These are phyloP conservation scores for Camelina sativa DNA, from an alignment of 345 rosid species.

Conservation along the genomic window DNA sequence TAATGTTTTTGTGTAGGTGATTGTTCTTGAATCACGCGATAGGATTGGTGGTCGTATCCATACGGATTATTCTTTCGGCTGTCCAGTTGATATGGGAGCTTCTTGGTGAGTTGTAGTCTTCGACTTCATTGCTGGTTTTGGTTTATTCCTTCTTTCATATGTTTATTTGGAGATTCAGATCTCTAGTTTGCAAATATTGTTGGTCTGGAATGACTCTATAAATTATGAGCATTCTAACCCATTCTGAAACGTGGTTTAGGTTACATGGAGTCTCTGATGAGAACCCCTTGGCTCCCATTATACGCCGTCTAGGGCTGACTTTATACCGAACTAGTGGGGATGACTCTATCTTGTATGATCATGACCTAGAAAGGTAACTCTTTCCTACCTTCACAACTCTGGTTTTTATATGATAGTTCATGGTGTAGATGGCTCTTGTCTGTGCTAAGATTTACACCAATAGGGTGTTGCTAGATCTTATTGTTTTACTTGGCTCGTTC, in stretches of 20 bases:
- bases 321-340: slow-evolving; percentile 91
- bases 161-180: no score
- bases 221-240: no score
- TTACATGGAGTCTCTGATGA: slow-evolving; percentile 91
- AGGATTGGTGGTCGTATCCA: slow-evolving; percentile 93
- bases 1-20: slow-evolving; percentile 50
- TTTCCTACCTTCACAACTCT: not conserved
- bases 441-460: not conserved
- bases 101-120: slow-evolving; percentile 57
- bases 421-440: not conserved
- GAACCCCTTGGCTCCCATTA: slow-evolving; percentile 90
- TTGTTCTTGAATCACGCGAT: slow-evolving; percentile 78
- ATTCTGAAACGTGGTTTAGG: slow-evolving; percentile 55
- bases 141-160: not conserved
- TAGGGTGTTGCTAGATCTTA: not conserved
- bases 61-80: slow-evolving; percentile 90
- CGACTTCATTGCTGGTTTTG: not conserved
- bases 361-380: slow-evolving; percentile 89
- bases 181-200: no score
- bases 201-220: no score
- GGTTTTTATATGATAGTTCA: not conserved
- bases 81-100: slow-evolving; percentile 93
- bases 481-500: not conserved
- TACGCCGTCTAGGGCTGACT: slow-evolving; percentile 71
- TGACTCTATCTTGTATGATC: slow-evolving; percentile 86